Percentiles rank a stretch among this genome's conserved stretches.
Evolutionary conservation across 768 basidiomycete species (phyloP).

Genomic region (Termitomyces bulborhizus): DNA sequence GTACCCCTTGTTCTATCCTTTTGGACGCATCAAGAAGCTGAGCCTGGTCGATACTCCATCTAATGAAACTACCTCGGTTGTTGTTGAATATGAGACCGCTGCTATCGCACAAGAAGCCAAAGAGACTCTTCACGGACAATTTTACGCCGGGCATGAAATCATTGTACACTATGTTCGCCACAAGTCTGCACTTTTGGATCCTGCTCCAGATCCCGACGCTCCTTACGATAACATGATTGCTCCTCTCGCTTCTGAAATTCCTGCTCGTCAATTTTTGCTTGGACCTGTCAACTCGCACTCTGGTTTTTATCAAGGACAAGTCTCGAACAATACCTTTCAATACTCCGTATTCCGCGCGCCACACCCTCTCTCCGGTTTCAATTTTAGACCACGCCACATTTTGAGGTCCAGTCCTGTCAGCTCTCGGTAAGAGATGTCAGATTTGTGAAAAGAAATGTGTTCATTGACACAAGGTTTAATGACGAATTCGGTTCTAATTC

Average conservation of each 20-base stretch:
- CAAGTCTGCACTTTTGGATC: conserved; percentile 15
- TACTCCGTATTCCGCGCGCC: conserved; percentile 11
- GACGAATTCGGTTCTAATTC: conserved; percentile 2
- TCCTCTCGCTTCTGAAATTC: conserved; percentile 8
- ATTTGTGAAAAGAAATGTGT: not conserved
- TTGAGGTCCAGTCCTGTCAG: conserved; percentile 5
- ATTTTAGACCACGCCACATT: conserved; percentile 6
- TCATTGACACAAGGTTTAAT: conserved; percentile 5
- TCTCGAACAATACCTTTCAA: conserved; percentile 9
- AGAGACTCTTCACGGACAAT: conserved; percentile 53
- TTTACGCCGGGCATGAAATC: conserved; percentile 44
- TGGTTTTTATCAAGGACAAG: conserved; percentile 7
- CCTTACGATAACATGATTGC: conserved; percentile 10
- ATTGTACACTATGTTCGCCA: conserved; percentile 27
- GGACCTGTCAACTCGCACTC: conserved; percentile 7
- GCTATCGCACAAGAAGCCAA: conserved; percentile 61
- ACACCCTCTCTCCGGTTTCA: conserved; percentile 9
- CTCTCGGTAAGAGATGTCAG: conserved; percentile 7
- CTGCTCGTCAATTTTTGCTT: conserved; percentile 15
- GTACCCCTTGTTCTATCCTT: conserved; percentile 69
- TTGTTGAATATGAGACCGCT: conserved; percentile 57
- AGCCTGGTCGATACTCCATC: conserved; percentile 38
- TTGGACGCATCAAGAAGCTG: conserved; percentile 60
- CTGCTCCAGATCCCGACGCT: conserved; percentile 13
- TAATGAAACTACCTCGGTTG: conserved; percentile 41